Evolutionary conservation across 495 filamentous ascomycete genomes (phyloP).

Genomic region (Gamarada debralockiae): DNA sequence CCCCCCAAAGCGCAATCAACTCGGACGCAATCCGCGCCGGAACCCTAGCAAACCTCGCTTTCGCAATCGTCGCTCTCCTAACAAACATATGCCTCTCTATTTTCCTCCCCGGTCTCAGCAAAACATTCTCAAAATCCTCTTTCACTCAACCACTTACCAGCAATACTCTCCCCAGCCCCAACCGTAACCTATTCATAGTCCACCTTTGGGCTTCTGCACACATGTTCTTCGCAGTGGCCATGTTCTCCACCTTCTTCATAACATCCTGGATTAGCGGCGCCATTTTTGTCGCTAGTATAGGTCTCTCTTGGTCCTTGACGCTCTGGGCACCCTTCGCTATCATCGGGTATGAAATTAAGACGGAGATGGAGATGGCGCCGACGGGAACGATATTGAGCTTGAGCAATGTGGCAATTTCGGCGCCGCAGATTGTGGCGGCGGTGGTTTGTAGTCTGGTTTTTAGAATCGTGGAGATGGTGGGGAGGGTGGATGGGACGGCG

Average conservation of each 20-base stretch:
- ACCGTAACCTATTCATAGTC: background rate
- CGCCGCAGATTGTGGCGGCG: constrained; percentile 5
- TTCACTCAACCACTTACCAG: too few relatives aligned
- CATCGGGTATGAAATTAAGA: constrained; percentile 1
- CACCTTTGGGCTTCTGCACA: background rate
- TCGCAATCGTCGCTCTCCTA: background rate
- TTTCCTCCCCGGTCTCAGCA: background rate
- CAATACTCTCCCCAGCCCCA: too few relatives aligned
- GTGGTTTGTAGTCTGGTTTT: background rate
- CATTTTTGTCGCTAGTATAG: background rate
- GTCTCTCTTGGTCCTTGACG: constrained; percentile 5
- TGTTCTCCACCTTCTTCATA: background rate
- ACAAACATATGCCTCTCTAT: background rate
- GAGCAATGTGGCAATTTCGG: constrained; percentile 5
- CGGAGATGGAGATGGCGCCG: background rate
- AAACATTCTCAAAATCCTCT: too few relatives aligned
- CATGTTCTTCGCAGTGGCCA: background rate
- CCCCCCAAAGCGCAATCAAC: background rate
- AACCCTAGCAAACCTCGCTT: background rate
- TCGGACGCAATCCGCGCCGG: background rate
- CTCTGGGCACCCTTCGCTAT: constrained; percentile 7
- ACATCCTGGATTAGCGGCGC: background rate
- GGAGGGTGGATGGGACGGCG: too few relatives aligned
- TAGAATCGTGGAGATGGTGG: too few relatives aligned
- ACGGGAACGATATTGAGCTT: constrained; percentile 3